phyloP scores from a whole-genome alignment of 257 asterid genomes.

The Nyctanthes arbortristis region DNA sequence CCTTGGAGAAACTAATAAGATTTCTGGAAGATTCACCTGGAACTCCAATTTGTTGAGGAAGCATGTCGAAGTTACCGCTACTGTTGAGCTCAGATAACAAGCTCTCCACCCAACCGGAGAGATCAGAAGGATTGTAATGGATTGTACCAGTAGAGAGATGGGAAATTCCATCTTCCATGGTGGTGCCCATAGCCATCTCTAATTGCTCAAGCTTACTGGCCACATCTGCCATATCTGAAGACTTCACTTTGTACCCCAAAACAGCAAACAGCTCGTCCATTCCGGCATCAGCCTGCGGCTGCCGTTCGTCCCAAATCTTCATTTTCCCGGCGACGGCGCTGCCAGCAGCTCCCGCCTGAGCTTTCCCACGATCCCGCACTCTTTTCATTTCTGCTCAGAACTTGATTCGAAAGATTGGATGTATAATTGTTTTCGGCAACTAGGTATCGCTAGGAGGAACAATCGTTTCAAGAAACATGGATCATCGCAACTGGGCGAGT shows the following conservation, averaged over 20 bases:
- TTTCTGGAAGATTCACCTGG: conserved; percentile 32
- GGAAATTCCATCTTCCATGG: conserved; percentile 55
- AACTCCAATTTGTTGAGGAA: conserved; percentile 5
- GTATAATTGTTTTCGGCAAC: not conserved
- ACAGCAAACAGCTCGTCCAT: conserved; percentile 84
- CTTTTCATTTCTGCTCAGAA: conserved; percentile 53
- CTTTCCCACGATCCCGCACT: conserved; percentile 59
- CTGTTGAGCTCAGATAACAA: conserved; percentile 55
- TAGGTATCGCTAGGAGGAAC: conserved; percentile 18
- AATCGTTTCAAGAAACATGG: conserved; percentile 39
- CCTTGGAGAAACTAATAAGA: conserved; percentile 21
- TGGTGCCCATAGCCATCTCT: conserved; percentile 75
- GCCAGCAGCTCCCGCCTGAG: conserved; percentile 21
- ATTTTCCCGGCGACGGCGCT: conserved; percentile 32
- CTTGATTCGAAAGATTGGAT: not conserved
- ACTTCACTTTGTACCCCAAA: conserved; percentile 73
- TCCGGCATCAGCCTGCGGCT: conserved; percentile 53
- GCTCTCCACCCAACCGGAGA: conserved; percentile 71
- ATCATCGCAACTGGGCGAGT: conserved; percentile 39
- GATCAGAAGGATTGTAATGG: conserved; percentile 77
- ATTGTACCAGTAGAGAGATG: conserved; percentile 44
- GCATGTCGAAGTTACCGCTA: conserved; percentile 21
- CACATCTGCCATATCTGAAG: conserved; percentile 82
- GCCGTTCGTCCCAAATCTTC: conserved; percentile 58
- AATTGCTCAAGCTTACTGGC: conserved; percentile 73